Evolutionary conservation across 2,329 filamentous ascomycete genomes (phyloP).

Genomic region (Neofusicoccum ribis): DNA sequence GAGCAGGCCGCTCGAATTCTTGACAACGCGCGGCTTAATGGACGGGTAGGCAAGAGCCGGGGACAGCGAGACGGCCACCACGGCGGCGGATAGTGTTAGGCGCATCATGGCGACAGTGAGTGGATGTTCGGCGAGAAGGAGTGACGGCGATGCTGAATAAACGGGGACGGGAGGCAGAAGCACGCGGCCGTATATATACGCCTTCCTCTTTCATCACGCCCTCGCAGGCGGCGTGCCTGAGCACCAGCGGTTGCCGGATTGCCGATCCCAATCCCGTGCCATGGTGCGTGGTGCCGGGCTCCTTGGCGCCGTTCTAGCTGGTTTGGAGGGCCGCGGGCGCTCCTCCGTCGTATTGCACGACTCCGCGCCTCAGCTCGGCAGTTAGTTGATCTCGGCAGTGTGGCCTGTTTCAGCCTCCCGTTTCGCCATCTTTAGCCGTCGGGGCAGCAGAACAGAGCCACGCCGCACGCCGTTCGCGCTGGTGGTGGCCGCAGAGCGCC

Average conservation of each 20-base stretch:
- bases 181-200: background rate
- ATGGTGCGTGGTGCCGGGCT: background rate
- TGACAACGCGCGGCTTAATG: background rate
- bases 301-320: slow-evolving; percentile 6
- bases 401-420: slow-evolving; percentile 7
- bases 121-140: background rate
- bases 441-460: background rate
- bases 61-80: background rate
- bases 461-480: background rate
- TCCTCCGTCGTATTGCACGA: slow-evolving; percentile 1
- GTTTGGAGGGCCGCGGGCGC: background rate
- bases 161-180: background rate
- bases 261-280: slow-evolving; percentile 13
- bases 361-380: background rate
- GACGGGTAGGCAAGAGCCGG: slow-evolving; percentile 4
- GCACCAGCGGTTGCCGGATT: background rate
- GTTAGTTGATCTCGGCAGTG: background rate
- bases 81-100: background rate
- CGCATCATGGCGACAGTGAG: background rate
- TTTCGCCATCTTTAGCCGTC: slow-evolving; percentile 14
- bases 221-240: background rate
- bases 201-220: background rate
- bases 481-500: background rate
- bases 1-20: background rate
- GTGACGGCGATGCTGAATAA: background rate